Conservation (phyloP, 352 stramenopile species). For the Phytophthora vignae region DNA sequence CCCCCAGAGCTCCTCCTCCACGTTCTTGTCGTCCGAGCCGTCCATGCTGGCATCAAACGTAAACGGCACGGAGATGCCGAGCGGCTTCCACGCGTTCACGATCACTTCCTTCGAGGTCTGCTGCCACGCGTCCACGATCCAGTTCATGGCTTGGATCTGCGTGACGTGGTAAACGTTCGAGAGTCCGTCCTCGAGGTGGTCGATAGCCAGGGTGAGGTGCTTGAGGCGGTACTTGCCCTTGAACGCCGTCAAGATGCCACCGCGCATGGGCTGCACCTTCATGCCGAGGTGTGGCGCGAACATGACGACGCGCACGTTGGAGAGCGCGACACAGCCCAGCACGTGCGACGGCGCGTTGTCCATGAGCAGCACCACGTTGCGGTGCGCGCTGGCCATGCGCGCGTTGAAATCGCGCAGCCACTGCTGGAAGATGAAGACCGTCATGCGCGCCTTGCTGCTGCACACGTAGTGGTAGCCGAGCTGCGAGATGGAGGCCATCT, state of each 20-base stretch:
- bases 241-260: conserved; percentile 83
- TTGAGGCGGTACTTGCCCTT: conserved; percentile 90
- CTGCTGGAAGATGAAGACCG: conserved; percentile 90
- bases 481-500: conserved; percentile 83
- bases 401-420: conserved; percentile 89
- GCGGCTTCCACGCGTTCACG: conserved; percentile 79
- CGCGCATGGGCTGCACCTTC: conserved; percentile 89
- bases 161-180: conserved; percentile 84
- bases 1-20: conserved; percentile 88
- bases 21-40: conserved; percentile 79
- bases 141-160: conserved; percentile 88
- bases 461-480: conserved; percentile 89
- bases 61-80: conserved; percentile 72
- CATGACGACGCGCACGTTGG: conserved; percentile 89
- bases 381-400: conserved; percentile 86
- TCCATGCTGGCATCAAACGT: conserved; percentile 69
- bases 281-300: conserved; percentile 83
- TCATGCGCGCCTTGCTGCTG: conserved; percentile 87
- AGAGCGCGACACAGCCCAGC: conserved; percentile 80
- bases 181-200: conserved; percentile 82
- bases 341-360: conserved; percentile 90
- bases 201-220: conserved; percentile 84
- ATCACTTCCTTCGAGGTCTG: conserved; percentile 83
- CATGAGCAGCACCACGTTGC: conserved; percentile 85
- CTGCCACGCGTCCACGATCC: conserved; percentile 87